Conservation (phyloP, 2,329 filamentous ascomycete genomes). For the Fusarium nodosum region DNA sequence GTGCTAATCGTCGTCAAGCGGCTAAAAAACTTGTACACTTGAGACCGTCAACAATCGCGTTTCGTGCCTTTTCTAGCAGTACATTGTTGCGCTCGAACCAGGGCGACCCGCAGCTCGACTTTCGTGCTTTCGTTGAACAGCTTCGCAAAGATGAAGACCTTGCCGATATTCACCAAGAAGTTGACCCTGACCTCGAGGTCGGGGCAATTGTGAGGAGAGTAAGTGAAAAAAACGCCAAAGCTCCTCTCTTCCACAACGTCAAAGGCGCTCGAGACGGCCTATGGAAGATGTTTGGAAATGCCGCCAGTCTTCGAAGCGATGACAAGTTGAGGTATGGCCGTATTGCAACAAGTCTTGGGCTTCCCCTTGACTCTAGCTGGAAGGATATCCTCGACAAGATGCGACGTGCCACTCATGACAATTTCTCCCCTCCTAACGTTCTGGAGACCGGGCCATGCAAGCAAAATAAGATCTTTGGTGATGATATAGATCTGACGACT, state of each 20-base stretch:
- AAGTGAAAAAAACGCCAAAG: slow-evolving; percentile 60
- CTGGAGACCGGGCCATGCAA: slow-evolving; percentile 43
- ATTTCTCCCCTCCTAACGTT: slow-evolving; percentile 51
- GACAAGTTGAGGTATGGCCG: slow-evolving; percentile 56
- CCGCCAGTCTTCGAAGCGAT: slow-evolving; percentile 52
- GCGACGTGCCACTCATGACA: neutral
- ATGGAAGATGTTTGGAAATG: slow-evolving; percentile 62
- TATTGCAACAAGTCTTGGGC: slow-evolving; percentile 58
- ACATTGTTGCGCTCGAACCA: neutral
- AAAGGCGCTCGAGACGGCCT: slow-evolving; percentile 59
- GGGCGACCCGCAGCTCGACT: slow-evolving; percentile 21
- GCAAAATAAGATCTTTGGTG: slow-evolving; percentile 15
- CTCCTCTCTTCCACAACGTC: slow-evolving; percentile 65
- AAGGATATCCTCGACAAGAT: slow-evolving; percentile 6
- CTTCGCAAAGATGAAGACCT: slow-evolving; percentile 56
- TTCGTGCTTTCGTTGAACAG: slow-evolving; percentile 25
- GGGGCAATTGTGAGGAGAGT: slow-evolving; percentile 62
- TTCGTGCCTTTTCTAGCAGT: neutral
- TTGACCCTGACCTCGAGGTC: slow-evolving; percentile 61
- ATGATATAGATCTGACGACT: slow-evolving; percentile 49
- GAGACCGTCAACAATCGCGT: too few relatives aligned
- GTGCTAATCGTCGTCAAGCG: too few relatives aligned
- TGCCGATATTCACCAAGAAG: slow-evolving; percentile 57
- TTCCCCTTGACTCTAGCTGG: neutral
- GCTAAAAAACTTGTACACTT: too few relatives aligned